These are phyloP conservation scores for Pseudoperonospora humuli DNA, from an alignment of 352 stramenopile species.

Conservation along the genomic window DNA sequence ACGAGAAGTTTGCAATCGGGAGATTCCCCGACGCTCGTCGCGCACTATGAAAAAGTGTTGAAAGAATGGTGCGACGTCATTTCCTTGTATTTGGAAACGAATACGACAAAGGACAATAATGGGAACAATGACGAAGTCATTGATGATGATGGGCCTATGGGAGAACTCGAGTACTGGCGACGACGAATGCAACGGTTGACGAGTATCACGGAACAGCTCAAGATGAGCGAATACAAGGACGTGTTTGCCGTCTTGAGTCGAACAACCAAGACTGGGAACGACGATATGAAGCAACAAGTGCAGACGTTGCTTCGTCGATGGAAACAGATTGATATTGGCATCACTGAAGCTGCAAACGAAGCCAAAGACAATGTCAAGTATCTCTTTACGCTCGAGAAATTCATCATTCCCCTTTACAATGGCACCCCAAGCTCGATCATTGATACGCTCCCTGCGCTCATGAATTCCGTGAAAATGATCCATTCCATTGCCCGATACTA, in stretches of 20 bases:
- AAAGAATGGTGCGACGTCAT: constrained; percentile 97
- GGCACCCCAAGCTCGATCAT: constrained; percentile 96
- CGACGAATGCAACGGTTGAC: constrained; percentile 95
- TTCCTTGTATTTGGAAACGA: constrained; percentile 89
- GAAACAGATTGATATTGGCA: constrained; percentile 98
- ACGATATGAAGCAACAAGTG: constrained; percentile 90
- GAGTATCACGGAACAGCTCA: constrained; percentile 98
- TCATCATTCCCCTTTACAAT: constrained; percentile 86
- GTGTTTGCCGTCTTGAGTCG: constrained; percentile 90
- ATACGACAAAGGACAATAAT: constrained; percentile 55
- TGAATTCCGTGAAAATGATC: constrained; percentile 99
- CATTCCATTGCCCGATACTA: constrained; percentile 98
- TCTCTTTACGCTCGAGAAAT: constrained; percentile 96
- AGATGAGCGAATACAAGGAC: constrained; percentile 94
- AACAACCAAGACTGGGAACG: constrained; percentile 77
- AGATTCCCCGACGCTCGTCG: constrained; percentile 87
- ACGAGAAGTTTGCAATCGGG: constrained; percentile 57
- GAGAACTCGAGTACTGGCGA: constrained; percentile 96
- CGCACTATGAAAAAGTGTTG: constrained; percentile 93
- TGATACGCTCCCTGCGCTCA: constrained; percentile 95
- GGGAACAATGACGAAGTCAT: constrained; percentile 59
- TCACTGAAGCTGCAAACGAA: constrained; percentile 97
- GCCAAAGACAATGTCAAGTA: constrained; percentile 99
- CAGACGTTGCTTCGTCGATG: constrained; percentile 91
- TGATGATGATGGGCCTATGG: constrained; percentile 90